Evolutionary conservation across 305 asterid species (phyloP), one percentile per base, ranked within the genome.

Genomic region (Fraxinus sp.): DNA sequence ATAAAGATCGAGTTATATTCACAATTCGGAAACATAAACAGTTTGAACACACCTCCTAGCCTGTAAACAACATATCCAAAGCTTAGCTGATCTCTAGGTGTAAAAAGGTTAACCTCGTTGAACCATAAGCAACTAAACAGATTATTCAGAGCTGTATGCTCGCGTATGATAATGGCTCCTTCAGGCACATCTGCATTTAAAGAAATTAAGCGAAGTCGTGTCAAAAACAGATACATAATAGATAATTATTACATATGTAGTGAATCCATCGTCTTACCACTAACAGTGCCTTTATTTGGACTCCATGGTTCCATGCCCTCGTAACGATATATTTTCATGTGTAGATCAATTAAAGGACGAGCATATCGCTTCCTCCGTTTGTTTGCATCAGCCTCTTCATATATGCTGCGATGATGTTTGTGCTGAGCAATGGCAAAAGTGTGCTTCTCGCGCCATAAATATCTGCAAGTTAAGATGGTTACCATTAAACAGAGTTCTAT

Each of bases 51-150:
- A 70, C 91, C 90, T 28, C 90, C 92, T 81, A 94, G 84, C 86
- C 99, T 92, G 88, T 93, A 89, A 39, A 90, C 98, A 10, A 93
- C 97, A 70, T 93, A 96, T 66, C 98, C 99, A 62, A 96, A 96
- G 87, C 98, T 94, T 76, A 96, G 91, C 91, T 96, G 99, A 86
- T 96, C 99, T 86, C 99, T 91, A 1, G 99, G 99, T 4, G 98
- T 96, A 77, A 94, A 88, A 82, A 94, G 97, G 85, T 96, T 88
- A 72, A 96, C 99, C 90, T 96, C 99, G 5, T 96, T 94, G 94
- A 93, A 96, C 99, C 99, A 96, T 80, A 96, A 90, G 92, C 99
- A 96, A 86, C 98, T 94, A 78, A 94, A 93, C 83, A 96, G 91
- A 82, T 96, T 93, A 81, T 88, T 96, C 82, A 93, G 32, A 3